Percentiles rank a stretch among this genome's conserved stretches.
These are phyloP conservation scores for Plectosphaerella cucumerina DNA, from an alignment of 2,329 filamentous ascomycete genomes.

Conservation along the genomic window DNA sequence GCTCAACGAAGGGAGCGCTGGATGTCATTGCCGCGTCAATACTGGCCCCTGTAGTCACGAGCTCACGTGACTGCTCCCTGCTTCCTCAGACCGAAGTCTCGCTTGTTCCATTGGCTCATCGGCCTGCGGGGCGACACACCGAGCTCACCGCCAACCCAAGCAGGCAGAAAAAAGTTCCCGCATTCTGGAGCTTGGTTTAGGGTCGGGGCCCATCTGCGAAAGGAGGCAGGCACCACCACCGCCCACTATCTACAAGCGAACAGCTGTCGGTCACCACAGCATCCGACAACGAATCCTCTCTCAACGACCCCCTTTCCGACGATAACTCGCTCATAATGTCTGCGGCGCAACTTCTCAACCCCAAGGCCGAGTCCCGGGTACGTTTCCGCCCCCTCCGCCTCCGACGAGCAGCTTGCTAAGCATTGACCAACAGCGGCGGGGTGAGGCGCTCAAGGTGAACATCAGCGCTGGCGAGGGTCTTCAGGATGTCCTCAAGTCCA, in stretches of 20 bases:
- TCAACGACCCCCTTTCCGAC: conserved; percentile 3
- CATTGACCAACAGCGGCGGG: conserved; percentile 66
- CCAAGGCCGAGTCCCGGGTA: conserved; percentile 96
- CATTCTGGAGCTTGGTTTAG: conserved; percentile 4
- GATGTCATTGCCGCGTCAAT: not conserved
- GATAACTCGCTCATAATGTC: conserved; percentile 59
- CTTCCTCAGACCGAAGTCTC: not conserved
- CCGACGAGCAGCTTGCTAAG: conserved; percentile 31
- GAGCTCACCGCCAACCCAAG: conserved; percentile 1
- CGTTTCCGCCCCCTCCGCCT: conserved; percentile 33
- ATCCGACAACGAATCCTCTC: not conserved
- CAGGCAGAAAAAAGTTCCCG: conserved; percentile 7
- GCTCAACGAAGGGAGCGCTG: not conserved
- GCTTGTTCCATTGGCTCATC: not conserved
- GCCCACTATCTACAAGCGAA: not conserved
- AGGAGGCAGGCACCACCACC: not conserved
- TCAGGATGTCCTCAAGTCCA: conserved; percentile 92
- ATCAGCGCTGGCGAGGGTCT: conserved; percentile 93
- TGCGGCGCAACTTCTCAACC: conserved; percentile 95
- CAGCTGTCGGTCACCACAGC: not conserved
- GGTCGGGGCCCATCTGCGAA: not conserved
- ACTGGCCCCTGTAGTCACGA: not conserved
- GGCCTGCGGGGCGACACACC: not conserved
- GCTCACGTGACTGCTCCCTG: not conserved
- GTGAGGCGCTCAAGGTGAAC: conserved; percentile 95